Evolutionary conservation across 768 basidiomycete species (phyloP).

Genomic region (Trametes sanguinea): DNA sequence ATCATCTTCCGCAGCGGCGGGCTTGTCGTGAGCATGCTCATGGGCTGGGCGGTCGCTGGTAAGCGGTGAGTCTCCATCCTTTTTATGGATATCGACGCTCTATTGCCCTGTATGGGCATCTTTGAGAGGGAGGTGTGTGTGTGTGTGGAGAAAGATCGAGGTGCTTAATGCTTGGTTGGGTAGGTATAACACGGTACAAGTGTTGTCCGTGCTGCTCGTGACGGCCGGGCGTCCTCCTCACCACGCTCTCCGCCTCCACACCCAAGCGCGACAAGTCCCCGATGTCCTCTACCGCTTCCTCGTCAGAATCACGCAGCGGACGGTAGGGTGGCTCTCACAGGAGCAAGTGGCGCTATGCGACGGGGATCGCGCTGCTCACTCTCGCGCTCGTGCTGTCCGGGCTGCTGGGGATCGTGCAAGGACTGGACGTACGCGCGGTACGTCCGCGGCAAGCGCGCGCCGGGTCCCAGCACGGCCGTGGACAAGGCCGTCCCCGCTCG

Average conservation of each 20-base stretch:
- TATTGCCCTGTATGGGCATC: too few species aligned
- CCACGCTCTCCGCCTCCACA: constrained; percentile 74
- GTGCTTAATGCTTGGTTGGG: background rate
- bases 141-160: background rate
- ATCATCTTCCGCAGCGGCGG: constrained; percentile 94
- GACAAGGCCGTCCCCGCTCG: background rate
- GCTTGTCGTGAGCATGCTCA: constrained; percentile 77
- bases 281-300: background rate
- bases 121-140: background rate
- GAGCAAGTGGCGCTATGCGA: constrained; percentile 51
- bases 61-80: constrained; percentile 51
- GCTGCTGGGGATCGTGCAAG: constrained; percentile 82
- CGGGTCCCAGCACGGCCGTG: constrained; percentile 21
- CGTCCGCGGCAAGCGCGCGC: constrained; percentile 24
- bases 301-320: constrained; percentile 9
- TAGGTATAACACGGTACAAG: constrained; percentile 65
- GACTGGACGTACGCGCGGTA: constrained; percentile 73
- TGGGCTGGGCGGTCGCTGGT: constrained; percentile 68
- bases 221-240: constrained; percentile 79
- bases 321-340: constrained; percentile 1
- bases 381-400: constrained; percentile 81
- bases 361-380: constrained; percentile 72
- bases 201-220: constrained; percentile 77
- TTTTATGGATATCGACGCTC: too few species aligned
- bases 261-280: constrained; percentile 26